Conservation (phyloP, 495 filamentous ascomycete species). For the Hypoxylon subgilvum region DNA sequence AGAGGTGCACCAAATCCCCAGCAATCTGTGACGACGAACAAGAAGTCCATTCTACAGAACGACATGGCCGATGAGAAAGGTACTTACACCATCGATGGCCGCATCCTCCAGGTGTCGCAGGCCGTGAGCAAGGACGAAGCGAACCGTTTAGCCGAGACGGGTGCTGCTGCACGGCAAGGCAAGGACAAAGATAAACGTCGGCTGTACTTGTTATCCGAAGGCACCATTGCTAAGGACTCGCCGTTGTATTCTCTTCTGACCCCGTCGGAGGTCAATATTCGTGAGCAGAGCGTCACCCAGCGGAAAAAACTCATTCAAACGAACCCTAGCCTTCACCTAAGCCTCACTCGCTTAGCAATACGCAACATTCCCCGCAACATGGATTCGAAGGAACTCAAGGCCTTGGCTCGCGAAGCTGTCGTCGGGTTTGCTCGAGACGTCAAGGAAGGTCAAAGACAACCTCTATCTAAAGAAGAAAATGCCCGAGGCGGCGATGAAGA, state of each 20-base stretch:
- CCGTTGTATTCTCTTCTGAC: constrained; percentile 76
- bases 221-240: constrained; percentile 73
- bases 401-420: constrained; percentile 83
- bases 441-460: constrained; percentile 70
- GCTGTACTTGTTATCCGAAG: constrained; percentile 87
- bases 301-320: constrained; percentile 86
- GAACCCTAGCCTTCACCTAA: constrained; percentile 88
- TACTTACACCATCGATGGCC: constrained; percentile 86
- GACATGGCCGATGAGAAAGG: constrained; percentile 76
- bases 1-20: constrained; percentile 68
- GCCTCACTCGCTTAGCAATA: constrained; percentile 88
- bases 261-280: constrained; percentile 81
- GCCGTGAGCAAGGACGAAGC: constrained; percentile 86
- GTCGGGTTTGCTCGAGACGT: constrained; percentile 94
- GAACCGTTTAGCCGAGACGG: constrained; percentile 71
- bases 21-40: constrained; percentile 53
- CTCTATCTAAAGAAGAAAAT: constrained; percentile 85
- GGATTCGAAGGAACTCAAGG: constrained; percentile 87
- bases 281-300: constrained; percentile 86
- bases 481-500: constrained; percentile 79
- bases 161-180: constrained; percentile 65
- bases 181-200: constrained; percentile 89
- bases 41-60: constrained; percentile 83
- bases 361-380: constrained; percentile 89
- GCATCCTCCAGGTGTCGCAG: constrained; percentile 79